Evolutionary conservation across 1,139 yeast genomes (phyloP), one percentile per base, ranked within the genome.

Genomic region (Lizanozyma gosingica): DNA sequence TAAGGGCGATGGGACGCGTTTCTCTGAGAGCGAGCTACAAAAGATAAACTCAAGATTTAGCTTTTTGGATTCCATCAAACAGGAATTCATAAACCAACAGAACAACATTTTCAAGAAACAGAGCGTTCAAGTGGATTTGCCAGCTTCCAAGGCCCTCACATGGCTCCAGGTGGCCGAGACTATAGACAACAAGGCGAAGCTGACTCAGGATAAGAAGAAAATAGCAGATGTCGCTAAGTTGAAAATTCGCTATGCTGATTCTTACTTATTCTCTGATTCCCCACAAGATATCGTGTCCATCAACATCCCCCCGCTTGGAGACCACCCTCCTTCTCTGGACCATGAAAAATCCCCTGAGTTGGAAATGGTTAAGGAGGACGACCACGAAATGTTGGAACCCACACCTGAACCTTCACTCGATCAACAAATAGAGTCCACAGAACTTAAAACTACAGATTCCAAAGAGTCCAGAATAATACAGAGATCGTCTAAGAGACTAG

Each of bases 401-500:
- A 34, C n/a, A 9, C 36, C 18, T 4, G 16, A 14, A 15, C 36
- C 35, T 27, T n/a, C 40, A n/a, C 29, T 14, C 37, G 37, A 17
- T 15, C 9, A 35, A 8, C 37, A 3, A 32, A 15, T 18, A 16
- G 6, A 33, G 39, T 11, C 35, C 41, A 4, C 9, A 22, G 42
- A 33, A 18, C 16, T 14, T 15, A 32, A 14, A 14, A n/a, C 34
- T 14, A 22, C 9, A 22, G 6, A 33, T 40, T 11, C 35, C 41
- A 4, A 15, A 22, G 42, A 33, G 15, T 15, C 15, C 17, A 32
- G 11, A 14, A n/a, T 33, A 14, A 22, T 4, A 22, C 70, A 64
- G 40, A 46, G 76, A 35, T 55, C 69, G 1, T 69, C 74, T 0
- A 67, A 67, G 44, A 45, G 76, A 40, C 56, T 69, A 36, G 60